Conservation (phyloP, 2,329 filamentous ascomycete genomes). For the Penicillium expansum region DNA sequence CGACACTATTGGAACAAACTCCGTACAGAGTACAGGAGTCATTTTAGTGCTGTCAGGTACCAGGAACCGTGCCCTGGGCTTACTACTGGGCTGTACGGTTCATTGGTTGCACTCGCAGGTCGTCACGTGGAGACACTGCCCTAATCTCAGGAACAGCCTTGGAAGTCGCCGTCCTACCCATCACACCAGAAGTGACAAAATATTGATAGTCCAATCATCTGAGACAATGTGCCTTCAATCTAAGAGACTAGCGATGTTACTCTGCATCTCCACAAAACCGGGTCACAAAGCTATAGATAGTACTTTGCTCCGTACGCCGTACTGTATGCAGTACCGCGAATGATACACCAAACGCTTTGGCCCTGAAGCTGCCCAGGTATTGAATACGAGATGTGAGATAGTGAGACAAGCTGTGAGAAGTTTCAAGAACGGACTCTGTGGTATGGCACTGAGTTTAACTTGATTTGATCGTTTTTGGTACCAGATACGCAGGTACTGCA, state of each 20-base stretch:
- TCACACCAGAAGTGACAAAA: neutral
- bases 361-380: neutral
- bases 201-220: constrained; percentile 1
- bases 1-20: neutral
- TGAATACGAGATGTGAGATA: neutral
- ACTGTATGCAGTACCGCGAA: neutral
- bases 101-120: neutral
- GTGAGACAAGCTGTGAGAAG: neutral
- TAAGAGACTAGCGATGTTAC: neutral
- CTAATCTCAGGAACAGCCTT: neutral
- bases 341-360: neutral
- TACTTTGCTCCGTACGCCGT: neutral
- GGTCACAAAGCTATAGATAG: neutral
- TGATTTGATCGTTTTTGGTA: too few species aligned
- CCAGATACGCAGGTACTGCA: neutral
- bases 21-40: neutral
- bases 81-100: neutral
- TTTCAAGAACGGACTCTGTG: neutral
- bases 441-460: neutral
- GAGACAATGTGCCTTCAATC: neutral
- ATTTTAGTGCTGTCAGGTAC: neutral
- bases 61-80: neutral
- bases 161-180: neutral
- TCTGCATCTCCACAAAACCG: neutral
- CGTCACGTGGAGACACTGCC: constrained; percentile 1